Conservation (phyloP, 352 stramenopile genomes). For the Phytophthora syringae region DNA sequence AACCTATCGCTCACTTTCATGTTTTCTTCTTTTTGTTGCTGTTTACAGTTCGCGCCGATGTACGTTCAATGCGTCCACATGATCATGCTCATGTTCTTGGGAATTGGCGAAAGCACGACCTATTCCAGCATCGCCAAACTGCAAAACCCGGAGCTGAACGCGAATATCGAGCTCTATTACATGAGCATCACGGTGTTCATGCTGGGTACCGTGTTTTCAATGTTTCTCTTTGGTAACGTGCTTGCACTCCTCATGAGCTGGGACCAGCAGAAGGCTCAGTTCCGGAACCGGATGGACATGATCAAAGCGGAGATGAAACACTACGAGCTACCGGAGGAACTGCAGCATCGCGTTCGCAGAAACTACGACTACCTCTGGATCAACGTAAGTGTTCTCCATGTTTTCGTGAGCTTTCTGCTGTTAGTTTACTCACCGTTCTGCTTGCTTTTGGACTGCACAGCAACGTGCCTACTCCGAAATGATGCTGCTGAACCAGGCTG, state of each 20-base stretch:
- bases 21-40: neutral
- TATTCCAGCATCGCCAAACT: slow-evolving; percentile 66
- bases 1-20: neutral
- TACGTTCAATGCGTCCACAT: slow-evolving; percentile 80
- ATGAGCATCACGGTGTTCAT: slow-evolving; percentile 77
- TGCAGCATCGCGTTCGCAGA: slow-evolving; percentile 73
- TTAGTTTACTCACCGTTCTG: slow-evolving; percentile 3
- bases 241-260: slow-evolving; percentile 81
- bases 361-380: slow-evolving; percentile 91
- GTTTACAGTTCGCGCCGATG: slow-evolving; percentile 54
- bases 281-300: slow-evolving; percentile 88
- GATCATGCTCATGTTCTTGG: slow-evolving; percentile 84
- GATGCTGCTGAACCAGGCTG: slow-evolving; percentile 81
- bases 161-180: slow-evolving; percentile 62
- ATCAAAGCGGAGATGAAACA: slow-evolving; percentile 85
- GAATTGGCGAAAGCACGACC: slow-evolving; percentile 68
- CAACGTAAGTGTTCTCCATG: slow-evolving; percentile 52
- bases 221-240: slow-evolving; percentile 84
- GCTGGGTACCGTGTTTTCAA: slow-evolving; percentile 69
- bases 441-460: slow-evolving; percentile 27
- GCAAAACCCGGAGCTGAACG: slow-evolving; percentile 46
- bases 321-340: slow-evolving; percentile 77
- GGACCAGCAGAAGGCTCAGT: slow-evolving; percentile 82
- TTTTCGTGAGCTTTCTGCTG: neutral
- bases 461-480: slow-evolving; percentile 89